Evolutionary conservation across 169 alveolate species (phyloP).

Genomic region (Babesia bigemina): DNA sequence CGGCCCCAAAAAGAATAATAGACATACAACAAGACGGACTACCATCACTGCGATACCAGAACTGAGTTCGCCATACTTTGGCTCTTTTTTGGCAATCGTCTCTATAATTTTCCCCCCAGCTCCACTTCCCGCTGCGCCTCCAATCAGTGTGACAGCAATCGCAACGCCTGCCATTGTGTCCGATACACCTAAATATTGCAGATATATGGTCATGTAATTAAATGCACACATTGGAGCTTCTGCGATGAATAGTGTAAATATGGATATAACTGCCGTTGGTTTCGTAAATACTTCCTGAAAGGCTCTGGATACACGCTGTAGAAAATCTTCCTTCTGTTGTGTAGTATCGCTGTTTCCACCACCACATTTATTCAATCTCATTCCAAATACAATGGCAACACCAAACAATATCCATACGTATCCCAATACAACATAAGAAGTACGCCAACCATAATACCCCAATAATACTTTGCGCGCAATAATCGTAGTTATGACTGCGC

Average conservation of each 20-base stretch:
- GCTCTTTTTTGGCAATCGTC: constrained; percentile 74
- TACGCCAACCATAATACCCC: too few species aligned
- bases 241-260: constrained; percentile 60
- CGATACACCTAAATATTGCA: too few species aligned
- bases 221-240: too few species aligned
- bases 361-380: background rate
- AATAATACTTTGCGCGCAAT: too few species aligned
- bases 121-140: constrained; percentile 88
- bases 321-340: too few species aligned
- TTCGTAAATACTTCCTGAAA: background rate
- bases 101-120: constrained; percentile 87
- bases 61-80: background rate
- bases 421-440: too few species aligned
- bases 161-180: too few species aligned
- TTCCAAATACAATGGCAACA: too few species aligned
- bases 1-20: background rate
- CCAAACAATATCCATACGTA: too few species aligned
- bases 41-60: background rate
- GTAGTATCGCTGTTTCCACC: background rate
- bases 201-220: too few species aligned
- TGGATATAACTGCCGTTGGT: background rate
- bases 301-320: background rate
- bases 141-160: constrained; percentile 78
- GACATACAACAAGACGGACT: background rate
- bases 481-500: too few species aligned